phyloP scores from a whole-genome alignment of 805 yeast genomes.

The Maudiozyma pseudohumilis region DNA sequence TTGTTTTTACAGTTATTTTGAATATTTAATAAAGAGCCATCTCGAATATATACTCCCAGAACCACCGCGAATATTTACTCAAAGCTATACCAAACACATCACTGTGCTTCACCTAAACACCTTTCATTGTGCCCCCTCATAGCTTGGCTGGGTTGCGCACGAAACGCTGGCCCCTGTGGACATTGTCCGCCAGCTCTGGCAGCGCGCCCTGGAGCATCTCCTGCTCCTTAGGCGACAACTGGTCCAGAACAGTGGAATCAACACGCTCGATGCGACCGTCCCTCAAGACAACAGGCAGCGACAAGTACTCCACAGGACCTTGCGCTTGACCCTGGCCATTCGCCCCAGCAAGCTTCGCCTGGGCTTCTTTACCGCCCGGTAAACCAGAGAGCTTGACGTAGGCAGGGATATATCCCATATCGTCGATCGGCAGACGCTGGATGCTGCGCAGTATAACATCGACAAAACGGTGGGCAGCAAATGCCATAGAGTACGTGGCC shows the following conservation, averaged over 20 bases:
- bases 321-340: too few species aligned
- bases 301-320: slow-evolving; percentile 45
- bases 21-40: too few species aligned
- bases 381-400: slow-evolving; percentile 48
- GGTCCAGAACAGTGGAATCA: slow-evolving; percentile 39
- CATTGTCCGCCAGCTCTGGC: slow-evolving; percentile 44
- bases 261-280: slow-evolving; percentile 45
- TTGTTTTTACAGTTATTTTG: too few species aligned
- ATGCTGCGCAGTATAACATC: slow-evolving; percentile 42
- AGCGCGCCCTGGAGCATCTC: slow-evolving; percentile 43
- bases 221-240: slow-evolving; percentile 39
- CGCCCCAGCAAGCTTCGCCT: slow-evolving; percentile 28
- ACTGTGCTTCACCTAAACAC: too few species aligned
- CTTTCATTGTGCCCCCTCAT: too few species aligned
- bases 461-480: slow-evolving; percentile 75
- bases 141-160: slow-evolving; percentile 23
- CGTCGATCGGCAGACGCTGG: slow-evolving; percentile 12
- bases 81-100: too few species aligned
- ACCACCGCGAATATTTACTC: too few species aligned
- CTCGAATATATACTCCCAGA: too few species aligned
- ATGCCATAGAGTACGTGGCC: slow-evolving; percentile 89
- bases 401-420: slow-evolving; percentile 31
- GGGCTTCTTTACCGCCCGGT: slow-evolving; percentile 37
- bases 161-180: slow-evolving; percentile 49
- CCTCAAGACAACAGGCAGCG: slow-evolving; percentile 50